Conservation (phyloP, 768 basidiomycete species). For the Russula ochroleuca region DNA sequence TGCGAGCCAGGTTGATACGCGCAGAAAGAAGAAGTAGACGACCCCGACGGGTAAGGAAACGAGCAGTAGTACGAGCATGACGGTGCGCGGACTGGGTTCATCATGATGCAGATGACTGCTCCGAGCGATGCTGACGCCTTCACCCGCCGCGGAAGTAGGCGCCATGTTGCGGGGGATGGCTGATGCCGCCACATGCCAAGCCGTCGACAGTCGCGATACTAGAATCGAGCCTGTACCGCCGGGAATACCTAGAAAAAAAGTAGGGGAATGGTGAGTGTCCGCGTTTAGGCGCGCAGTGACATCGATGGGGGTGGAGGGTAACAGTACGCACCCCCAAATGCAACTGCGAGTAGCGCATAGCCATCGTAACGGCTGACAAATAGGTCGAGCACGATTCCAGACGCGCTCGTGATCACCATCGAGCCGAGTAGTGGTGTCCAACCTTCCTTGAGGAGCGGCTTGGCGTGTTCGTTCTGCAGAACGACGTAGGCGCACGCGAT, state of each 20-base stretch:
- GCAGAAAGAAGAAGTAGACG: conserved; percentile 64
- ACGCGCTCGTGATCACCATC: conserved; percentile 81
- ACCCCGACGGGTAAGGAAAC: conserved; percentile 80
- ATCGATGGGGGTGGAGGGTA: not conserved
- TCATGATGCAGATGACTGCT: conserved; percentile 20
- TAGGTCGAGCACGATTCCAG: conserved; percentile 86
- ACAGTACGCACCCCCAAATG: conserved; percentile 68
- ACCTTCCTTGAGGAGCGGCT: conserved; percentile 71
- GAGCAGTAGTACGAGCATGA: conserved; percentile 62
- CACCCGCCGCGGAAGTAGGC: conserved; percentile 18
- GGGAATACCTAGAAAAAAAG: conserved; percentile 56
- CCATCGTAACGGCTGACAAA: conserved; percentile 86
- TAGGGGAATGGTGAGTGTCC: not conserved
- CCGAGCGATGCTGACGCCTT: conserved; percentile 4
- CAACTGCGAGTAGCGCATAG: conserved; percentile 81
- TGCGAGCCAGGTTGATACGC: conserved; percentile 70
- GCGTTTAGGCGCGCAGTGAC: not conserved
- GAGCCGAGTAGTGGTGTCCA: conserved; percentile 91
- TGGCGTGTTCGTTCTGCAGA: conserved; percentile 61
- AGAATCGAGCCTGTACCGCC: conserved; percentile 89
- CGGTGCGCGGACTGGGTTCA: conserved; percentile 43
- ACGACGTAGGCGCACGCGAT: conserved; percentile 51
- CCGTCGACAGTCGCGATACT: conserved; percentile 86
- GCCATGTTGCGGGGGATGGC: conserved; percentile 26
- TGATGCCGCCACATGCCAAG: conserved; percentile 62